Evolutionary conservation across 441 rosid species (phyloP), one percentile per base, ranked within the genome.

Genomic region (Biscutella laevigata): DNA sequence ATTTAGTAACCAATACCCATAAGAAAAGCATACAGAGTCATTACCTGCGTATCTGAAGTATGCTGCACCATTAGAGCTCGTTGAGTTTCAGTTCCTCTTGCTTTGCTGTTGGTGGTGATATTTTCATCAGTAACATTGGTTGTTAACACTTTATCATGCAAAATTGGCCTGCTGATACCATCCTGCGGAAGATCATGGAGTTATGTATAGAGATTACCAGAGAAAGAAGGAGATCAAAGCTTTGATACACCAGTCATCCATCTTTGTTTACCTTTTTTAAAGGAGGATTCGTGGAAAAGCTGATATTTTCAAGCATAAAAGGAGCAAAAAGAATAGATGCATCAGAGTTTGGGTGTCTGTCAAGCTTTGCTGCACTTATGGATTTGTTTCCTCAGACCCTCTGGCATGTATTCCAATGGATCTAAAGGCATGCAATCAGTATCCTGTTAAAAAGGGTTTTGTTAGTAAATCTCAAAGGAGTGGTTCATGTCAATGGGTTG

Each of bases 401-500:
- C 99, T 12, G 97, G 97, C 87, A 94, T 77, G 77, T 82, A 91
- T 30, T 86, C 95, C 53, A 77, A 59, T 6, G 90, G 84, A 77
- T 86, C 77, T 61, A 59, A 63, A 68, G 98, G 99, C 99, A 94
- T 91, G 77, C 97, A 91, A 69, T 94, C 95, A 72, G 86, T 71
- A 76, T 91, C 99, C 99, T 94, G 84, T 67, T n/a, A n/a, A n/a
- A n/a, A n/a, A n/a, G n/a, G n/a, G n/a, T n/a, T n/a, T n/a, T n/a
- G n/a, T n/a, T n/a, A n/a, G n/a, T n/a, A n/a, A n/a, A n/a, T n/a
- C n/a, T n/a, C n/a, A n/a, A n/a, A n/a, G n/a, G n/a, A n/a, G n/a
- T n/a, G n/a, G n/a, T n/a, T n/a, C n/a, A n/a, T n/a, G n/a, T n/a
- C n/a, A n/a, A n/a, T n/a, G 38, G 13, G 55, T 25, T 34, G 15